These are phyloP conservation scores for Castanopsis chinensis DNA, from an alignment of 306 rosid genomes.

Conservation along the genomic window DNA sequence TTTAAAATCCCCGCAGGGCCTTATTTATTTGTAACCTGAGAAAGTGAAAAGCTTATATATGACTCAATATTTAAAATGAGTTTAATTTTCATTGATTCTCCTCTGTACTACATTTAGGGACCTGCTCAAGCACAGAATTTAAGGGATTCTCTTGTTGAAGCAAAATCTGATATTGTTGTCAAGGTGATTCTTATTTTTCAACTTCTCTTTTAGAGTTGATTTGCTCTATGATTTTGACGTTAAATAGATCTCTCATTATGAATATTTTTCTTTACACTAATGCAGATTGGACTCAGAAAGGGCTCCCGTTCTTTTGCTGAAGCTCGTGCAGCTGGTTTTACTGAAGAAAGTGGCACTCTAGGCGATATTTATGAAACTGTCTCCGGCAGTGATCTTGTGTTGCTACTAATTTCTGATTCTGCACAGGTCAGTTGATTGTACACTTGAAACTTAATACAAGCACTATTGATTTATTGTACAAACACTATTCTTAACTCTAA, in stretches of 20 bases:
- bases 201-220: neutral
- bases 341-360: slow-evolving; percentile 88
- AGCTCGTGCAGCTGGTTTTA: slow-evolving; percentile 89
- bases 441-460: neutral
- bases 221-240: neutral
- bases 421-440: slow-evolving; percentile 70
- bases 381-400: slow-evolving; percentile 83
- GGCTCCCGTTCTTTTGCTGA: slow-evolving; percentile 87
- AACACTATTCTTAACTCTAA: no score
- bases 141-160: slow-evolving; percentile 83
- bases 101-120: slow-evolving; percentile 49
- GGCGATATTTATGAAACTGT: slow-evolving; percentile 91
- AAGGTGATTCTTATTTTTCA: slow-evolving; percentile 52
- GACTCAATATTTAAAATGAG: no score
- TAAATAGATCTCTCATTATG: neutral
- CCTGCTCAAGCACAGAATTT: slow-evolving; percentile 99
- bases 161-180: slow-evolving; percentile 84
- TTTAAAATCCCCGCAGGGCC: no score
- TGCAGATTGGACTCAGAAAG: slow-evolving; percentile 92
- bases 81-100: neutral
- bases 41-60: no score
- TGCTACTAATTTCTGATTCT: slow-evolving; percentile 91
- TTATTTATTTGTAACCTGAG: no score
- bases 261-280: slow-evolving; percentile 2
- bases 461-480: no score